Conservation (phyloP, 129 eudicot genomes). For the Solidago caesia region DNA sequence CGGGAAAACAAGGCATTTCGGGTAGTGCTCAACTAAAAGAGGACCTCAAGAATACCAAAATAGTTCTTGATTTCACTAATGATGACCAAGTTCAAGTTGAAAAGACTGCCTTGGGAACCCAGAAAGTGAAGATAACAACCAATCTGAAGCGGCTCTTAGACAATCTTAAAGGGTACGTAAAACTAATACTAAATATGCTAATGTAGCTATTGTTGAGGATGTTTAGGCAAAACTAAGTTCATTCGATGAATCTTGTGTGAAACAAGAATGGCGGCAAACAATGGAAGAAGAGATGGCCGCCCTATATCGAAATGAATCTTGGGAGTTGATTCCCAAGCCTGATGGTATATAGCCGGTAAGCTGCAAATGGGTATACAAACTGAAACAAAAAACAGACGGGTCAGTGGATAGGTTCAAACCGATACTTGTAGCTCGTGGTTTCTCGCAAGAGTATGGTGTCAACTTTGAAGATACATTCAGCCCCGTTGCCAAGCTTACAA, state of each 20-base stretch:
- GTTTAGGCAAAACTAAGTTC: background rate
- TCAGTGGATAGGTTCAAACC: background rate
- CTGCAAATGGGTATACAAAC: constrained; percentile 11
- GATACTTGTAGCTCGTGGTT: no score
- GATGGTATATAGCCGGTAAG: background rate
- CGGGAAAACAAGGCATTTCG: background rate
- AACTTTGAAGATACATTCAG: no score
- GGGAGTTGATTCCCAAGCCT: constrained; percentile 11
- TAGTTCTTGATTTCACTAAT: background rate
- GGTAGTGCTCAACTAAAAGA: background rate
- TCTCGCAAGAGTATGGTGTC: no score
- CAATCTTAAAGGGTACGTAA: constrained; percentile 25
- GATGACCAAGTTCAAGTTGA: background rate
- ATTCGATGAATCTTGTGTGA: constrained; percentile 17
- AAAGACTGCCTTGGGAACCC: background rate
- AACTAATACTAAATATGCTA: constrained; percentile 29
- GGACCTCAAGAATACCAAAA: background rate
- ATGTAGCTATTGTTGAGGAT: constrained; percentile 20
- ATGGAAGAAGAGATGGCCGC: constrained; percentile 21
- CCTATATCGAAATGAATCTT: constrained; percentile 15
- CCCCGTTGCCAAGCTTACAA: no score
- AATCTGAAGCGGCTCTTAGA: background rate
- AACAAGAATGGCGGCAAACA: constrained; percentile 4
- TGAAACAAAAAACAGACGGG: background rate
- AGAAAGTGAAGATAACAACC: background rate